phyloP scores from a whole-genome alignment of 768 basidiomycete species.

The Tulasnella calospora region DNA sequence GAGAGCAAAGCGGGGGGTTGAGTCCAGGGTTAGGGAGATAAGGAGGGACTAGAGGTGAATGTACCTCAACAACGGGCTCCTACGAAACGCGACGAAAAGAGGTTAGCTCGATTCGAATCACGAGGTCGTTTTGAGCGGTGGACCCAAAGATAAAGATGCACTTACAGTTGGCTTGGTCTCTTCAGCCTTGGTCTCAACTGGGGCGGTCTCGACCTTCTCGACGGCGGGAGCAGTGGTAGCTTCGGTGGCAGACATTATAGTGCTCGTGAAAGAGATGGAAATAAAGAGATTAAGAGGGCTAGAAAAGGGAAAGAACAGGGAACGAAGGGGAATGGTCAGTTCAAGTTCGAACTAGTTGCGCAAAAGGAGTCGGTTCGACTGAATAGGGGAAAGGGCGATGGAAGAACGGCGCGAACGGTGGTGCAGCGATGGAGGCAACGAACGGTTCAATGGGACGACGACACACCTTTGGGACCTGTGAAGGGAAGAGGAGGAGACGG shows the following conservation, averaged over 20 bases:
- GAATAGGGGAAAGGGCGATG: constrained; percentile 46
- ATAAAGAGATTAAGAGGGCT: constrained; percentile 42
- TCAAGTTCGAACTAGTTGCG: constrained; percentile 10
- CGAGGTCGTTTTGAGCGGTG: neutral
- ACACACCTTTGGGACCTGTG: constrained; percentile 2
- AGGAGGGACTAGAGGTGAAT: constrained; percentile 4
- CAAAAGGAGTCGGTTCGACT: constrained; percentile 27
- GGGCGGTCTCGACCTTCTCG: constrained; percentile 48
- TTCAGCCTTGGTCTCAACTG: constrained; percentile 52
- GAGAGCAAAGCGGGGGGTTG: neutral
- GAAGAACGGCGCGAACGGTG: constrained; percentile 43
- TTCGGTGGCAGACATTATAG: constrained; percentile 67
- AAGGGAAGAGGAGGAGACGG: constrained; percentile 41
- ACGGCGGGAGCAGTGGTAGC: constrained; percentile 40
- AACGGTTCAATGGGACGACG: neutral
- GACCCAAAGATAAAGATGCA: neutral
- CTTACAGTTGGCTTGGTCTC: constrained; percentile 42
- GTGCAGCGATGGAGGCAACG: neutral
- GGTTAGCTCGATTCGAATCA: constrained; percentile 14
- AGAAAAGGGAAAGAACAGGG: constrained; percentile 40
- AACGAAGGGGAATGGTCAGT: constrained; percentile 24
- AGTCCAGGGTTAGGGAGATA: neutral
- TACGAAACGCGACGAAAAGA: constrained; percentile 29
- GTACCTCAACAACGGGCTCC: constrained; percentile 35
- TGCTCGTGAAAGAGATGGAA: constrained; percentile 17